Conservation (phyloP, 306 rosid species). For the Geum urbanum region DNA sequence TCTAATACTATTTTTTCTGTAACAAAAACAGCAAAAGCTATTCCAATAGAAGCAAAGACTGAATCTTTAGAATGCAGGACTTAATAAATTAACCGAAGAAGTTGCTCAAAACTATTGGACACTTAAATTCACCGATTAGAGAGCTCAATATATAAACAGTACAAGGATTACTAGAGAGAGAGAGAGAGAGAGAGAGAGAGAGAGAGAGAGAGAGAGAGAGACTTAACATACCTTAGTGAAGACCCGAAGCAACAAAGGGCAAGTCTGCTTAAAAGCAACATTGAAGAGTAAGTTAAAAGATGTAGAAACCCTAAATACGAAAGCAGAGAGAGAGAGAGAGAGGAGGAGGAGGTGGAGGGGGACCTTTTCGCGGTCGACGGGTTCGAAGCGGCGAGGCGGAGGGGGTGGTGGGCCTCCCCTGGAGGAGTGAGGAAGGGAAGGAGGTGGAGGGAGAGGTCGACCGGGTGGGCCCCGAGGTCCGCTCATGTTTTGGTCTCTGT, state of each 20-base stretch:
- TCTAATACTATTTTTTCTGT: neutral
- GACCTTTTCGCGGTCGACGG: slow-evolving; percentile 52
- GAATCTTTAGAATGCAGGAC: neutral
- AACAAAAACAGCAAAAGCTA: slow-evolving; percentile 1
- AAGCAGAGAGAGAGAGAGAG: neutral
- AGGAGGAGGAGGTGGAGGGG: neutral
- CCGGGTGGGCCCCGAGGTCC: slow-evolving; percentile 10
- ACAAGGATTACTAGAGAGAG: neutral
- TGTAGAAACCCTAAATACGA: neutral
- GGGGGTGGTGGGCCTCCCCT: slow-evolving; percentile 37
- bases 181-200: neutral
- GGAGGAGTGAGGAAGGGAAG: slow-evolving; percentile 24
- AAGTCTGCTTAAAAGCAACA: slow-evolving; percentile 45
- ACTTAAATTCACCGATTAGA: neutral
- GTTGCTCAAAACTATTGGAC: neutral
- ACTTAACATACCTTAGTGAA: slow-evolving; percentile 65
- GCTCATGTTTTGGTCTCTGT: slow-evolving; percentile 40
- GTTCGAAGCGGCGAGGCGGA: slow-evolving; percentile 38
- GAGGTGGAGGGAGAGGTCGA: slow-evolving; percentile 28
- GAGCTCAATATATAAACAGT: neutral
- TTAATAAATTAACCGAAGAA: neutral
- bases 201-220: neutral
- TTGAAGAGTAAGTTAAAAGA: neutral
- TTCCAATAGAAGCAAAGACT: neutral
- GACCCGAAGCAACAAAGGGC: slow-evolving; percentile 89